These are phyloP conservation scores for Lojkania enalia DNA, from an alignment of 2,329 filamentous ascomycete species.

Conservation along the genomic window DNA sequence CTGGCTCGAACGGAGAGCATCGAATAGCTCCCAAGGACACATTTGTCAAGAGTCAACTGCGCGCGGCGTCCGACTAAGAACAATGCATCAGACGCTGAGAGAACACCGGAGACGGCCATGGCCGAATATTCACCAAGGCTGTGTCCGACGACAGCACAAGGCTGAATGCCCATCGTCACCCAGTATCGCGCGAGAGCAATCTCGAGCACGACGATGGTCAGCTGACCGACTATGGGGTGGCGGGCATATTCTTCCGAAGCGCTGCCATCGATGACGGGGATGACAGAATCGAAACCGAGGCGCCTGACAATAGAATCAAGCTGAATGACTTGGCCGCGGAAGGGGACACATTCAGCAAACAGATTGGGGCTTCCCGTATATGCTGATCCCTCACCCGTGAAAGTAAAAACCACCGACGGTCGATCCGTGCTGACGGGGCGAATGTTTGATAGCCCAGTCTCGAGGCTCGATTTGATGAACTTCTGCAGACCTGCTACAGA, in stretches of 20 bases:
- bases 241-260: conserved; percentile 3
- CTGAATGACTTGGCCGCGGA: conserved; percentile 19
- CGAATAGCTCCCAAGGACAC: conserved; percentile 25
- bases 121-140: conserved; percentile 48
- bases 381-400: conserved; percentile 43
- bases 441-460: too few relatives aligned
- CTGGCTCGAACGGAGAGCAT: conserved; percentile 33
- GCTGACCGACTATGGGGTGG: conserved; percentile 31
- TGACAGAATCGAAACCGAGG: conserved; percentile 36
- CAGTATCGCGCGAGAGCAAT: conserved; percentile 34
- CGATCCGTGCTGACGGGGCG: conserved; percentile 11
- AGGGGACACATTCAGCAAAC: conserved; percentile 17
- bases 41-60: conserved; percentile 30
- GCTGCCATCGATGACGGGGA: conserved; percentile 13
- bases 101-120: conserved; percentile 39
- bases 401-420: conserved; percentile 20
- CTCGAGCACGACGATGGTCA: conserved; percentile 46
- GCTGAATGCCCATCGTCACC: conserved; percentile 15
- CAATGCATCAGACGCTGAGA: conserved; percentile 37
- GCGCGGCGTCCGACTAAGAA: conserved; percentile 43
- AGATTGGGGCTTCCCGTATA: conserved; percentile 19
- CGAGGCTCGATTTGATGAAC: too few relatives aligned
- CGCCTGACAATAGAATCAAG: conserved; percentile 19
- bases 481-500: too few relatives aligned
- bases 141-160: conserved; percentile 24